Evolutionary conservation across 2,329 filamentous ascomycete genomes (phyloP).

Genomic region (Aspergillus flavus): DNA sequence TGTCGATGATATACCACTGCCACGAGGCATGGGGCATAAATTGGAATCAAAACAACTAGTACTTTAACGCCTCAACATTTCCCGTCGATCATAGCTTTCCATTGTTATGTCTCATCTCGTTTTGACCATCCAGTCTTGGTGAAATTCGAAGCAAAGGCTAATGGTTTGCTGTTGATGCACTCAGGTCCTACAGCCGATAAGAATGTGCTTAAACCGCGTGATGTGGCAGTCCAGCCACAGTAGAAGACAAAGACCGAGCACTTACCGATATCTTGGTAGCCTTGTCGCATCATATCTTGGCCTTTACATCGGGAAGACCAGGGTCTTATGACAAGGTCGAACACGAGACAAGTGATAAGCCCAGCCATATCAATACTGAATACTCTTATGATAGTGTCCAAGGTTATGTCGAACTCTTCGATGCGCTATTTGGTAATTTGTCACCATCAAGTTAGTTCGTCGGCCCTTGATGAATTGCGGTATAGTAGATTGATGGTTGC

Average conservation of each 20-base stretch:
- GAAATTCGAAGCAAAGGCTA: not conserved
- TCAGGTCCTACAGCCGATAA: not conserved
- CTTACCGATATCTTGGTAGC: not conserved
- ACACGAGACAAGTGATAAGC: no score
- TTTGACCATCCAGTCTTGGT: not conserved
- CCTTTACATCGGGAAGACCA: not conserved
- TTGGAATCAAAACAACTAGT: no score
- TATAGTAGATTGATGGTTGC: no score
- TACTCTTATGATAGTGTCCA: no score
- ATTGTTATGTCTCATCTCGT: not conserved
- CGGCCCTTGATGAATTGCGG: not conserved
- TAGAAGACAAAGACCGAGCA: not conserved
- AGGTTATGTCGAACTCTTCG: no score
- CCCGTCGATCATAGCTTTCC: not conserved
- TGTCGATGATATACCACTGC: no score
- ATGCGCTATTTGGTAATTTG: not conserved
- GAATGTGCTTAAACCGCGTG: not conserved
- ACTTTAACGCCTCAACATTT: no score
- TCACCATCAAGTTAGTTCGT: not conserved
- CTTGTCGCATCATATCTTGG: not conserved
- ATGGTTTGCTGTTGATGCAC: not conserved
- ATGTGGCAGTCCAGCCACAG: no score
- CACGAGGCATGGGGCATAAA: not conserved
- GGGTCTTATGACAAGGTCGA: not conserved
- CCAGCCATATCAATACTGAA: no score